Evolutionary conservation across 768 basidiomycete genomes (phyloP).

Genomic region (Pilatotrama ljubarskyi): DNA sequence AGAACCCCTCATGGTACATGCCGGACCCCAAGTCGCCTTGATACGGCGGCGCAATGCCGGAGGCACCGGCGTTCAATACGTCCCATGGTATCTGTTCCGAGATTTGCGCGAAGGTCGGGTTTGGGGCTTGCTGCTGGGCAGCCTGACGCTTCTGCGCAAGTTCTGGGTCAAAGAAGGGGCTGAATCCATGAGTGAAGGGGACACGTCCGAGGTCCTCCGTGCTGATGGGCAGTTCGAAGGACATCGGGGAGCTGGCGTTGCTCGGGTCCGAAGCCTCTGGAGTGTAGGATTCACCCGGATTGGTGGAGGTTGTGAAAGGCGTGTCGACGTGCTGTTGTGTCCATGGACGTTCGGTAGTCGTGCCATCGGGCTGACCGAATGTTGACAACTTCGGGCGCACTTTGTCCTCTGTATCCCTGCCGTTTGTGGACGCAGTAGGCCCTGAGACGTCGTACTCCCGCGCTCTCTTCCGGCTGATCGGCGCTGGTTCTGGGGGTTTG

Average conservation of each 20-base stretch:
- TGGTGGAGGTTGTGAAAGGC: background rate
- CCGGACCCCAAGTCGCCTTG: background rate
- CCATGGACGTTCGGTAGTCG: background rate
- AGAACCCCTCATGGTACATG: background rate
- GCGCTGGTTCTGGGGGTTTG: background rate
- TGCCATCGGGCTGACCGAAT: background rate
- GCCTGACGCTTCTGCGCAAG: constrained; percentile 29
- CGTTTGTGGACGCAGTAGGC: background rate
- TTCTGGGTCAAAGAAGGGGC: background rate
- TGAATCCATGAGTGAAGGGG: constrained; percentile 38
- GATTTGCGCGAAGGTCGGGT: no score
- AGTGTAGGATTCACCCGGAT: background rate
- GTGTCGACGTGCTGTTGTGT: background rate
- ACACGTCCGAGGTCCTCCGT: constrained; percentile 40
- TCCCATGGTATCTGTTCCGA: no score
- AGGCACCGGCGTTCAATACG: background rate
- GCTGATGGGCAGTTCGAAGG: constrained; percentile 11
- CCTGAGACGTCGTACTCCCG: background rate
- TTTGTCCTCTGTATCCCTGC: no score
- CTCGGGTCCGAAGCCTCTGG: background rate
- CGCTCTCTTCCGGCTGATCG: background rate
- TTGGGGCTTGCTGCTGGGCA: no score
- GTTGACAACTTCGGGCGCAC: no score
- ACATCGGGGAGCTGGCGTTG: background rate
- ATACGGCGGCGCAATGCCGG: background rate